Evolutionary conservation across 1,284 basidiomycete species (phyloP), one percentile per base, ranked within the genome.

Genomic region (Pseudozyma hubeiensis): DNA sequence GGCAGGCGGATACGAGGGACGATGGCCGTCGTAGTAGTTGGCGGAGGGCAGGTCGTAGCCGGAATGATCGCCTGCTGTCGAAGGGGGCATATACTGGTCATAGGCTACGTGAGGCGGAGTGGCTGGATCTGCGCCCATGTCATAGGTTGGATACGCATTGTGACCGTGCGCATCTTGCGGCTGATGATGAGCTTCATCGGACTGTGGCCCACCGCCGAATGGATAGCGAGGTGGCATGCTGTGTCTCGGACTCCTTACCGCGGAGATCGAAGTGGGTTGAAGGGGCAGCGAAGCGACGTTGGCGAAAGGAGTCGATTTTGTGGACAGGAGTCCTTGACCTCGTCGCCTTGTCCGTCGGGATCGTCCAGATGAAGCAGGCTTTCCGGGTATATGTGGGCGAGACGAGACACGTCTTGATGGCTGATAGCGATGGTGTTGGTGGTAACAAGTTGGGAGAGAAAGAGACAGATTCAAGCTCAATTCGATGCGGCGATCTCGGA

Each of bases 101-200:
- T 66, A 65, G 16, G 68, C 46, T 24, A 70, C 58, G 41, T 72
- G 67, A 45, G 61, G 64, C 13, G 63, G 61, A 11, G 69, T 53
- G 9, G 49, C 52, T 24, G 72, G 57, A 29, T 64, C 51, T 33
- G 73, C 69, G 24, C 76, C 76, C 30, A 66, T 19, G 14, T 76
- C 69, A 53, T 78, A 78, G 43, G 74, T 76, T 4, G 76, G 76
- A 41, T 78, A 78, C 34, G 67, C 64, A 14, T 44, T 43, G 45
- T 73, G 57, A 9, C 29, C 44, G 24, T 57, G 58, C 2, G 58
- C 39, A 31, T 66, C 63, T 30, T 54, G 45, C 37, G 60, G 58
- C 9, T 54, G 43, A 9, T 66, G 48, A 43, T 63, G 50, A n/a
- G 54, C 37, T 41, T 59, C 60, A 55, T 57, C 63, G 0, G 68